These are phyloP conservation scores for Rhynchosporium graminicola DNA, from an alignment of 2,329 filamentous ascomycete species.

Conservation along the genomic window DNA sequence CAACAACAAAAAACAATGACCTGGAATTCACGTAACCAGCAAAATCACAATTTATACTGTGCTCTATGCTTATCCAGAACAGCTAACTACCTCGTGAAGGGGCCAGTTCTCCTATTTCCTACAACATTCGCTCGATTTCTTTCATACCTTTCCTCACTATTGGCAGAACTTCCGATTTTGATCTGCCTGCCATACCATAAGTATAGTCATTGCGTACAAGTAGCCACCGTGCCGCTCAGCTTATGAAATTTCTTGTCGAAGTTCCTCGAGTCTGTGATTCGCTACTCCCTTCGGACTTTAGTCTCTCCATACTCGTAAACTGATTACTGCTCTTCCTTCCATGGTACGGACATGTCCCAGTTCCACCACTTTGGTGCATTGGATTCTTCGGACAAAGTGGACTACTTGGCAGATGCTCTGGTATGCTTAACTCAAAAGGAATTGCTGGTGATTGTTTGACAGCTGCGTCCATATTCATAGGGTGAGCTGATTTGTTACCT, in stretches of 20 bases:
- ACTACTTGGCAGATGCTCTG: slow-evolving; percentile 47
- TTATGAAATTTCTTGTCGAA: background rate
- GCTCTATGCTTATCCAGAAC: too few species aligned
- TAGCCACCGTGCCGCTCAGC: background rate
- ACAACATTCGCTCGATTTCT: too few species aligned
- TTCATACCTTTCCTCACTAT: too few species aligned
- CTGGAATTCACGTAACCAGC: too few species aligned
- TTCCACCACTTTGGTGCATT: slow-evolving; percentile 43
- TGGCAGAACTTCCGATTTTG: background rate
- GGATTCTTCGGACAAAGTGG: slow-evolving; percentile 47
- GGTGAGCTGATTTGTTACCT: slow-evolving; percentile 20
- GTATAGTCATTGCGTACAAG: background rate
- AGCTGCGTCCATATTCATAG: background rate
- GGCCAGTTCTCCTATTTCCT: too few species aligned
- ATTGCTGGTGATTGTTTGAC: slow-evolving; percentile 17
- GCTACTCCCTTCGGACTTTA: slow-evolving; percentile 11
- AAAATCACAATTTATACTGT: too few species aligned
- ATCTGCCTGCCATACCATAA: background rate
- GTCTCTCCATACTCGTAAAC: slow-evolving; percentile 41
- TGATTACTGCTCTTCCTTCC: slow-evolving; percentile 33
- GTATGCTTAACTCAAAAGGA: slow-evolving; percentile 44
- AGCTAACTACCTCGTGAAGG: too few species aligned
- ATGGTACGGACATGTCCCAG: slow-evolving; percentile 47
- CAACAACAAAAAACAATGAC: too few species aligned
- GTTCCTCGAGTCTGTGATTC: background rate